Evolutionary conservation across 164 flowering plant genomes (phyloP), one percentile per base, ranked within the genome.

Genomic region (Chloranthus sessilifolius): DNA sequence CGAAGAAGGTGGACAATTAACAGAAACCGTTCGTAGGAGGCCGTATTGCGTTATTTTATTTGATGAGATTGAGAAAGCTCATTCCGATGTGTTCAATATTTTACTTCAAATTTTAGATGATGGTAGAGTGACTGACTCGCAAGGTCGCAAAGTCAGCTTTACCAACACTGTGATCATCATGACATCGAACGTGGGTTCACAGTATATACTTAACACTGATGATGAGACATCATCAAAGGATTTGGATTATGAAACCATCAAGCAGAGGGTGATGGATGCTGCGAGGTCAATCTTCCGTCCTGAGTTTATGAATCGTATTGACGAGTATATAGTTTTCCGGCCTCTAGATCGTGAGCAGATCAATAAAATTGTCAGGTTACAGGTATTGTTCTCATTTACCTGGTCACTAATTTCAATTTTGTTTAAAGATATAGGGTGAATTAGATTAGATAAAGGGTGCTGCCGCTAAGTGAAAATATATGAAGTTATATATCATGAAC

Each of bases 111-210:
- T 94, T 42, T 56, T 94, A 35, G 99, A 94, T 61, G 99, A 94
- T 73, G 99, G 97, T 4, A 73, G 97, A 52, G 96, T 94, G 34
- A 94, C 99, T 0, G 99, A 94, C 58, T 89, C 97, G 2, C 95
- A 94, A 47, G 99, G 99, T 17, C 96, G 99, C 11, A 89, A 86
- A 2, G 87, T 94, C 47, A 89, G 84, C 59, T 94, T 94, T 61
- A 87, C 86, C n/a, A 94, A 94, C 53, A 77, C 90, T 16, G 90
- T 94, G 14, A 70, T 94, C 44, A 94, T 94, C 51, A 94, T 94
- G 99, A 94, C 99, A 22, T 89, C 97, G 36, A 94, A 94, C 66
- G 99, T 94, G 35, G 99, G 99, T 19, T 94, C 99, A 5, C 95
- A 88, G 40, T 86, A 82, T 60, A 86, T 94, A 34, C 82, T 94